phyloP scores from a whole-genome alignment of 768 basidiomycete species.

The Tulasnella sp. region DNA sequence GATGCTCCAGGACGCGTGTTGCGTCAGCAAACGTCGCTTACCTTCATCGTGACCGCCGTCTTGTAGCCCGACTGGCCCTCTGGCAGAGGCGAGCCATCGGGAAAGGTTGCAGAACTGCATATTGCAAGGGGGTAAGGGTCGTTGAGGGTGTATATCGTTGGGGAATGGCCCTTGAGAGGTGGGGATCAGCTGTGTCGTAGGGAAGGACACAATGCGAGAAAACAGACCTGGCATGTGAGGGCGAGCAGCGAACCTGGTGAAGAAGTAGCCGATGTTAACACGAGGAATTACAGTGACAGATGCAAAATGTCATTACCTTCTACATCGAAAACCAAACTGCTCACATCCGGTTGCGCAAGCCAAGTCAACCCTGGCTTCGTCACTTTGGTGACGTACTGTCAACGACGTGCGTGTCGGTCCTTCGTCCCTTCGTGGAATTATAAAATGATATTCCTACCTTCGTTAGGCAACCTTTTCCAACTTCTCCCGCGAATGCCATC shows the following conservation, averaged over 20 bases:
- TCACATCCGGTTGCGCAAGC: slow-evolving; percentile 10
- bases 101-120: not conserved
- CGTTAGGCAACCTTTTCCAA: not conserved
- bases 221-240: slow-evolving; percentile 13
- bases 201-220: not conserved
- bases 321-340: not conserved
- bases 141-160: slow-evolving; percentile 21
- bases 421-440: not conserved
- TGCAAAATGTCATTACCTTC: not conserved
- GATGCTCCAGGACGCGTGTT: no score
- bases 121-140: slow-evolving; percentile 13
- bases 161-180: not conserved
- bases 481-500: not conserved
- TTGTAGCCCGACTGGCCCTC: not conserved
- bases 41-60: not conserved
- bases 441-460: not conserved
- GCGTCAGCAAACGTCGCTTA: not conserved
- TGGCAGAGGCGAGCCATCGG: slow-evolving; percentile 21
- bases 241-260: slow-evolving; percentile 4
- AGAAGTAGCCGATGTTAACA: not conserved
- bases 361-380: slow-evolving; percentile 13
- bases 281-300: not conserved
- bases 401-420: not conserved
- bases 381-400: slow-evolving; percentile 1
- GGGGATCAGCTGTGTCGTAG: not conserved